Percentiles rank a stretch among this genome's conserved stretches.
These are phyloP conservation scores for Penicillium oxalicum DNA, from an alignment of 2,329 filamentous ascomycete genomes.

Conservation along the genomic window DNA sequence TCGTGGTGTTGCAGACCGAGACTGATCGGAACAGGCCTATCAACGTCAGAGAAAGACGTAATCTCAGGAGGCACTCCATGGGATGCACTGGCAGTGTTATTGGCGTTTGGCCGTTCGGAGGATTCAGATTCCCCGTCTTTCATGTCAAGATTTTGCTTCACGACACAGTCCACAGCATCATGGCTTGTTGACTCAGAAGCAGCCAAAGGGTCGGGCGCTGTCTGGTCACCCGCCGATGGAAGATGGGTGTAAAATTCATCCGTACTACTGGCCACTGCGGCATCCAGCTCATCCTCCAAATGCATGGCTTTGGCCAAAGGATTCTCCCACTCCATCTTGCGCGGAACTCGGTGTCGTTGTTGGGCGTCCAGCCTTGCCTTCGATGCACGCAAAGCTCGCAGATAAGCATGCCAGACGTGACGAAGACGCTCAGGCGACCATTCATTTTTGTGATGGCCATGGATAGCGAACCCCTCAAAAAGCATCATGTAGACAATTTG, in stretches of 20 bases:
- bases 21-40: neutral
- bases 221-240: neutral
- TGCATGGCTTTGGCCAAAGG: slow-evolving; percentile 17
- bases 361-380: slow-evolving; percentile 21
- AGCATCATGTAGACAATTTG: slow-evolving; percentile 73
- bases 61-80: neutral
- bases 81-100: neutral
- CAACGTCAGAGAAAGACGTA: neutral
- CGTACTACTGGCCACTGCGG: slow-evolving; percentile 4
- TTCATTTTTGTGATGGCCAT: slow-evolving; percentile 60
- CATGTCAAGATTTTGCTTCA: neutral
- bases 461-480: slow-evolving; percentile 71
- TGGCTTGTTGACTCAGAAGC: neutral
- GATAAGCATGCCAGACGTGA: slow-evolving; percentile 60
- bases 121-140: neutral
- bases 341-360: neutral
- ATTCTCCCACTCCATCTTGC: slow-evolving; percentile 25
- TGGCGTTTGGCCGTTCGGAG: neutral
- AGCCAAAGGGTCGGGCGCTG: neutral
- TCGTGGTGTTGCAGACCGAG: slow-evolving; percentile 5
- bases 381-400: slow-evolving; percentile 40
- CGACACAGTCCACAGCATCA: neutral
- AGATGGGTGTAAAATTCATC: slow-evolving; percentile 8
- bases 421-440: slow-evolving; percentile 71
- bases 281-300: slow-evolving; percentile 2